Base-by-base conservation (phyloP, 2,329 filamentous ascomycete species). In the Coniochaeta sp. region DNA sequence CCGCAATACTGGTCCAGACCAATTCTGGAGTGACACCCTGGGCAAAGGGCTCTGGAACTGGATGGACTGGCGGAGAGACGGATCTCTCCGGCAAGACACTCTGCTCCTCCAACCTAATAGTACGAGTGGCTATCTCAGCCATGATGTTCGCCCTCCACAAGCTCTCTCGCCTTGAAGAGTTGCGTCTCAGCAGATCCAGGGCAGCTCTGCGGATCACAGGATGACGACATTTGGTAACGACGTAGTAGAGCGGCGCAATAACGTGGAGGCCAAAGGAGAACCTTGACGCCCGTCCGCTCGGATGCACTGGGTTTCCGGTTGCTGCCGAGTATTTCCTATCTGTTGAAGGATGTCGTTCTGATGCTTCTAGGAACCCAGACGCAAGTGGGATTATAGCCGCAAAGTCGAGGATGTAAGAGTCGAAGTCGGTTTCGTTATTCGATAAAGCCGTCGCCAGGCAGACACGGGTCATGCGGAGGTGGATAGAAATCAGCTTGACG, bases 251-350 rank as follows among this genome's bases (percentile, higher is more conserved):
- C 0, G 76, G 73, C 0, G 75, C 72, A 28, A 79, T 69, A 0
- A 78, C 59, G 22, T 77, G 74, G 14, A 74, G 77, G 42, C 79
- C 76, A 54, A 79, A 79, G 6, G 70, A 72, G 38, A 79, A 79
- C 55, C 63, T 64, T 57, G 63, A 52, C 32, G 62, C 55, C 58
- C 66, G 55, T 12, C 64, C 59, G 19, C 62, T 58, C 17, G 65
- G 59, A 22, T 63, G 58, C 5, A 47, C 40, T 50, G 55, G 50
- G 24, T 60, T 59, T 42, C 40, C 60, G 44, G 57, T 61, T 57
- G 58, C 60, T 26, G 60, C 19, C 34, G 56, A 28, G 19, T 59
- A 19, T 4, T 42, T 34, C n/a, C 64, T 47, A 36, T 34, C 30
- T n/a, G 50, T 0, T 44, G 57, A 57, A 5, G 58, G 50, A n/a